Conservation (phyloP, 176 grass and related monocot genomes). For the Cenchrus purpureus region DNA sequence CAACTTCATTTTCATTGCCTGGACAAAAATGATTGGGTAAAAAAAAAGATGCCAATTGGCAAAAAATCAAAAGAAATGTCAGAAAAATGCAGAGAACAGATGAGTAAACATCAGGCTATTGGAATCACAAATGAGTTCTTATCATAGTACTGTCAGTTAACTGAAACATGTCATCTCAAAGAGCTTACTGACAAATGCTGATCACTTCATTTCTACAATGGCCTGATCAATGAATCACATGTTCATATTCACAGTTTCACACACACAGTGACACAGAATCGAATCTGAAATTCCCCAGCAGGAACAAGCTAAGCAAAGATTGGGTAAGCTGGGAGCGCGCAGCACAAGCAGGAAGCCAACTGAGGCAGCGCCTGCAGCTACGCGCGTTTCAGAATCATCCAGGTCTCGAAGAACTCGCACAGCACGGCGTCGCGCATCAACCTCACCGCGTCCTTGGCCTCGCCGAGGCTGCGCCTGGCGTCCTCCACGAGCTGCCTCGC, state of each 20-base stretch:
- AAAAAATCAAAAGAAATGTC: background rate
- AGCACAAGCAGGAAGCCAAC: background rate
- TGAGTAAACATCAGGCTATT: background rate
- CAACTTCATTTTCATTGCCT: background rate
- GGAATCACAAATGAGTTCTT: background rate
- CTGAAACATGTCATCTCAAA: background rate
- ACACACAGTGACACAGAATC: too few species aligned
- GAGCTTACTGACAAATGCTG: background rate
- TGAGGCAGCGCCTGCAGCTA: background rate
- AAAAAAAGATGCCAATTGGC: too few species aligned
- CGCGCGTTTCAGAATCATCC: conserved; percentile 25
- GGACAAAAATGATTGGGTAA: background rate
- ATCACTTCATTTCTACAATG: background rate
- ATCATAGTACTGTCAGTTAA: background rate
- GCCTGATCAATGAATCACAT: background rate
- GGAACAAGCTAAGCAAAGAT: background rate
- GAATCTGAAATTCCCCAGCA: too few species aligned
- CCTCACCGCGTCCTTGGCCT: conserved; percentile 27
- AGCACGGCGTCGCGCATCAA: conserved; percentile 39
- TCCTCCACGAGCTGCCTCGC: conserved; percentile 15
- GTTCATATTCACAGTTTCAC: background rate
- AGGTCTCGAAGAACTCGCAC: conserved; percentile 45
- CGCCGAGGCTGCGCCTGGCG: conserved; percentile 39
- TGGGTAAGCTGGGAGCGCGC: background rate
- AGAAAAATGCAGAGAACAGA: background rate